Evolutionary conservation across 352 stramenopile species (phyloP).

Genomic region (Globisporangium uncinulatum): DNA sequence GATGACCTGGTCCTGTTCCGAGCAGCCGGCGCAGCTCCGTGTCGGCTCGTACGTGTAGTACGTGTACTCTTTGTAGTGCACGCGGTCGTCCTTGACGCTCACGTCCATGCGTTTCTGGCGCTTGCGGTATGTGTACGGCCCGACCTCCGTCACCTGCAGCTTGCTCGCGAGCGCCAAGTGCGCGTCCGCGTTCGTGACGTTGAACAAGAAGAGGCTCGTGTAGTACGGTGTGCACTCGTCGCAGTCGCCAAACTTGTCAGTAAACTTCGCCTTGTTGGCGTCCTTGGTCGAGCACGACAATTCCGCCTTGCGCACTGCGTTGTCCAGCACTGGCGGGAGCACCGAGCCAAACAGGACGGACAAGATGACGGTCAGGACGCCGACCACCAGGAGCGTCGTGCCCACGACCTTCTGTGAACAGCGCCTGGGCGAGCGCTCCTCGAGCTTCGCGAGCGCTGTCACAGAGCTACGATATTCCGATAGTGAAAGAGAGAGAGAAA

Average conservation of each 20-base stretch:
- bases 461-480: constrained; percentile 4
- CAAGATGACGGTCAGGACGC: constrained; percentile 26
- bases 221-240: constrained; percentile 76
- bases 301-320: constrained; percentile 29
- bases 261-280: constrained; percentile 34
- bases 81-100: constrained; percentile 36
- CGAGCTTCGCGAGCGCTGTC: constrained; percentile 12
- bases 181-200: constrained; percentile 68
- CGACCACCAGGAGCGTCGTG: constrained; percentile 24
- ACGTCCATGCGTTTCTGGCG: constrained; percentile 62
- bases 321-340: constrained; percentile 45
- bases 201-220: constrained; percentile 58
- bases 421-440: constrained; percentile 12
- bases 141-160: constrained; percentile 58
- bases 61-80: constrained; percentile 77
- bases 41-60: constrained; percentile 55
- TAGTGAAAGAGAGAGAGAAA: background rate
- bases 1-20: constrained; percentile 47
- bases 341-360: constrained; percentile 49
- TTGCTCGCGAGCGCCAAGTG: constrained; percentile 43
- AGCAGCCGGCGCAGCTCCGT: constrained; percentile 51
- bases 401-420: constrained; percentile 37
- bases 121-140: constrained; percentile 65
- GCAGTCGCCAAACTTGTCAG: constrained; percentile 65
- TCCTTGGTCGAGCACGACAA: constrained; percentile 34